Evolutionary conservation across 768 basidiomycete species (phyloP).

Genomic region (Tylopilus balloui): DNA sequence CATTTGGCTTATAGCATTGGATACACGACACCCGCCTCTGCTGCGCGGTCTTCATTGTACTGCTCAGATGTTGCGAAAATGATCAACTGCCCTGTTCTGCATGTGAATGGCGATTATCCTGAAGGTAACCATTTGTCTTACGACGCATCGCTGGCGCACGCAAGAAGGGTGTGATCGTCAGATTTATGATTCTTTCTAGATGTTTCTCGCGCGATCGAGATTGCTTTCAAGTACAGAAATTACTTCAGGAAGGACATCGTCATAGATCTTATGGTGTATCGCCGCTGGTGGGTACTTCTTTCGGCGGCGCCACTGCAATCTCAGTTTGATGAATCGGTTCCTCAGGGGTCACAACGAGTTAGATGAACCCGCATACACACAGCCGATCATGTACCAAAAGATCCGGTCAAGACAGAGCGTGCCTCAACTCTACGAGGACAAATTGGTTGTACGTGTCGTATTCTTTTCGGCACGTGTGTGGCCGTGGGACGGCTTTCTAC

Average conservation of each 20-base stretch:
- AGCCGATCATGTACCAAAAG: constrained; percentile 87
- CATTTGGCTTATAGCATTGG: constrained; percentile 60
- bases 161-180: not conserved
- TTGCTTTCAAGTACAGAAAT: constrained; percentile 84
- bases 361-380: constrained; percentile 82
- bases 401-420: constrained; percentile 75
- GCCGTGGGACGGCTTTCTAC: not conserved
- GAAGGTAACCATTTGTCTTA: constrained; percentile 47
- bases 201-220: constrained; percentile 77
- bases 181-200: constrained; percentile 39
- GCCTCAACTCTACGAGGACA: constrained; percentile 77
- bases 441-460: constrained; percentile 53
- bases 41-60: constrained; percentile 80
- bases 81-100: constrained; percentile 84
- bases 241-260: constrained; percentile 90
- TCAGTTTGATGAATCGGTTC: not conserved
- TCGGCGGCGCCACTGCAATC: not conserved
- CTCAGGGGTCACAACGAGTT: constrained; percentile 83
- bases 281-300: constrained; percentile 55
- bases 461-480: not conserved
- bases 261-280: constrained; percentile 84
- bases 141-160: not conserved
- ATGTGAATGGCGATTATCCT: constrained; percentile 89
- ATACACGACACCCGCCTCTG: constrained; percentile 85
- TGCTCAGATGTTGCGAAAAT: constrained; percentile 88